Conservation (phyloP, 306 rosid genomes). For the Datisca glomerata region DNA sequence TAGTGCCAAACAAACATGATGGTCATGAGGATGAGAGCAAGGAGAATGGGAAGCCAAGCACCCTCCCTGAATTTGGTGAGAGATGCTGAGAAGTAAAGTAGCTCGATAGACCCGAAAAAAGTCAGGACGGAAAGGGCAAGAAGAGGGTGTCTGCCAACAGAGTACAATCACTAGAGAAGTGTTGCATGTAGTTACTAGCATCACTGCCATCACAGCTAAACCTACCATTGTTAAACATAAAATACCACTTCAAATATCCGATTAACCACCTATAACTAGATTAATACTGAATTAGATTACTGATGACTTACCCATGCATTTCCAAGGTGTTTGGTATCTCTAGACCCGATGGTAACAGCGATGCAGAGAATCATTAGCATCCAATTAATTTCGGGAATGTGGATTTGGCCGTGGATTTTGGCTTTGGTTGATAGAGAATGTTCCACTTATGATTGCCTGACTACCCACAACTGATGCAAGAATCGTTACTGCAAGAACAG, state of each 20-base stretch:
- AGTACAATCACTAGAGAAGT: constrained; percentile 11
- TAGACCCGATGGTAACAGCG: constrained; percentile 17
- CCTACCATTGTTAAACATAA: constrained; percentile 7
- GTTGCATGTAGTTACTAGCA: constrained; percentile 12
- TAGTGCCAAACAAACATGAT: constrained; percentile 12
- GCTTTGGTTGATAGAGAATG: constrained; percentile 23
- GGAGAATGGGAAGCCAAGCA: constrained; percentile 11
- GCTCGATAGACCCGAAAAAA: constrained; percentile 9
- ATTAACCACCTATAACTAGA: no score
- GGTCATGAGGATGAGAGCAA: constrained; percentile 1
- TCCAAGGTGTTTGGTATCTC: no score
- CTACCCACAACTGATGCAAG: constrained; percentile 24
- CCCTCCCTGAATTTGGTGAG: constrained; percentile 9
- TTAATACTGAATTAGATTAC: background rate
- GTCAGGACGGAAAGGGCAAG: constrained; percentile 7
- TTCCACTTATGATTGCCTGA: constrained; percentile 21
- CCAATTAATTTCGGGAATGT: no score
- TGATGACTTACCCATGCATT: constrained; percentile 16
- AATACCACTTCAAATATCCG: no score
- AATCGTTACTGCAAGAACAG: constrained; percentile 13
- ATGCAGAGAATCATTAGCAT: no score
- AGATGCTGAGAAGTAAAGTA: constrained; percentile 11
- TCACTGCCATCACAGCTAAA: constrained; percentile 12
- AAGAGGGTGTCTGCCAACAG: constrained; percentile 8
- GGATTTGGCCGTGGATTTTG: constrained; percentile 15